These are phyloP conservation scores for Neofusicoccum ribis DNA, from an alignment of 2,329 filamentous ascomycete species.

Conservation along the genomic window DNA sequence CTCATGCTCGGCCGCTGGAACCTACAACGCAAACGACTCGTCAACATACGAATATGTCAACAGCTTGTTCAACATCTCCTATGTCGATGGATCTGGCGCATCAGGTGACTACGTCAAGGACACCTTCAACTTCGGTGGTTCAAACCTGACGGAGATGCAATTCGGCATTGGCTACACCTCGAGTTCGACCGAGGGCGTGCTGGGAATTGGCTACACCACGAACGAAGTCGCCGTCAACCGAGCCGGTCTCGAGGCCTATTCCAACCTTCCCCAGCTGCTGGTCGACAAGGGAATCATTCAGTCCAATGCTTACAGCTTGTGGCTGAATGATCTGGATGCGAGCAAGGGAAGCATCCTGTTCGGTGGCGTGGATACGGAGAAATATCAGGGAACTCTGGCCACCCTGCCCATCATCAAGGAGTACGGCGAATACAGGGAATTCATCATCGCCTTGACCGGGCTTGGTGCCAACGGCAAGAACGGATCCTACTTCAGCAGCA, in stretches of 20 bases:
- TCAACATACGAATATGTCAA: constrained; percentile 75
- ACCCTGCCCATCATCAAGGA: constrained; percentile 60
- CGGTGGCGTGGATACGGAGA: constrained; percentile 75
- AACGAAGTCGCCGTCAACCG: constrained; percentile 75
- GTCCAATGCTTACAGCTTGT: constrained; percentile 68
- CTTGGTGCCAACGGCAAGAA: constrained; percentile 41
- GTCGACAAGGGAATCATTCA: constrained; percentile 62
- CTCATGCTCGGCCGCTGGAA: constrained; percentile 63
- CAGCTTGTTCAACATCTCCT: constrained; percentile 81
- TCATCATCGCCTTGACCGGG: constrained; percentile 53
- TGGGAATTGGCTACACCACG: constrained; percentile 78
- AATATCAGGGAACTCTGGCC: constrained; percentile 65
- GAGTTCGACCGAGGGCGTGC: constrained; percentile 65
- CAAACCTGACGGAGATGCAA: constrained; percentile 59
- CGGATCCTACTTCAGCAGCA: constrained; percentile 30
- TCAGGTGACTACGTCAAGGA: constrained; percentile 80
- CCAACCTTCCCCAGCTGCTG: constrained; percentile 66
- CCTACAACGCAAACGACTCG: constrained; percentile 69
- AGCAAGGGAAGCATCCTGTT: constrained; percentile 73
- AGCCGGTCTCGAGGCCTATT: constrained; percentile 51
- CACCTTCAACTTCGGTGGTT: constrained; percentile 60
- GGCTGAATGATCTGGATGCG: constrained; percentile 60
- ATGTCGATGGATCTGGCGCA: constrained; percentile 78
- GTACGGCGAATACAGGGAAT: constrained; percentile 52
- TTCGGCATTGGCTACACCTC: constrained; percentile 72